Conservation (phyloP, 768 basidiomycete genomes). For the Naematelia encephala region DNA sequence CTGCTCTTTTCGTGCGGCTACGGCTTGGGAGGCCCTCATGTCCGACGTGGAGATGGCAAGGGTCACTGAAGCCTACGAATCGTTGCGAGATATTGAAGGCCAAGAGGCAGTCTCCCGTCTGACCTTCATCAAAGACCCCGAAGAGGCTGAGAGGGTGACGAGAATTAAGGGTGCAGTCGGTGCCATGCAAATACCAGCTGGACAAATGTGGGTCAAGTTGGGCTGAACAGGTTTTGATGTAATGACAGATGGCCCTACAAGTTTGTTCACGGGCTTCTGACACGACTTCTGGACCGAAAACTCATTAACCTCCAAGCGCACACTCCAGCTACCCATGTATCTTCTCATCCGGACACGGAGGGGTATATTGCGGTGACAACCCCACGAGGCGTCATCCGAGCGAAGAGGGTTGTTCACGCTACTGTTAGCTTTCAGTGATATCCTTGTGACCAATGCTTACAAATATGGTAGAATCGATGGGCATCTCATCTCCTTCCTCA, state of each 20-base stretch:
- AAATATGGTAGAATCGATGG: constrained; percentile 21
- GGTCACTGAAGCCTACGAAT: constrained; percentile 14
- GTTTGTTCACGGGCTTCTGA: constrained; percentile 23
- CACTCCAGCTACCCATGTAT: constrained; percentile 14
- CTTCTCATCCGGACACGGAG: constrained; percentile 11
- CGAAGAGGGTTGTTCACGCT: constrained; percentile 21
- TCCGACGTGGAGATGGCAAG: constrained; percentile 20
- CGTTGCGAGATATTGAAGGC: constrained; percentile 17
- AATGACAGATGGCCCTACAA: constrained; percentile 25
- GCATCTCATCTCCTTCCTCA: constrained; percentile 17
- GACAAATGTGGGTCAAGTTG: constrained; percentile 20
- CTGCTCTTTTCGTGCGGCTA: constrained; percentile 16
- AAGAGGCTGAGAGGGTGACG: constrained; percentile 22
- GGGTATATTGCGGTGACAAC: constrained; percentile 21
- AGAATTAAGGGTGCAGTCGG: constrained; percentile 23
- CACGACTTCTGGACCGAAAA: constrained; percentile 6
- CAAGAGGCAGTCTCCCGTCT: constrained; percentile 15
- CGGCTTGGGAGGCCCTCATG: constrained; percentile 24
- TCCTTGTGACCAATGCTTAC: neutral
- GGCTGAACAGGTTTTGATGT: neutral
- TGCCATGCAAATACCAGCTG: constrained; percentile 17
- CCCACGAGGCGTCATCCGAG: constrained; percentile 12
- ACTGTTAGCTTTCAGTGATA: constrained; percentile 9
- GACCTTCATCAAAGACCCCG: constrained; percentile 18
- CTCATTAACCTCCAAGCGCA: constrained; percentile 22